Base-by-base conservation (phyloP, 768 basidiomycete species). In the Dioszegia aurantiaca region DNA sequence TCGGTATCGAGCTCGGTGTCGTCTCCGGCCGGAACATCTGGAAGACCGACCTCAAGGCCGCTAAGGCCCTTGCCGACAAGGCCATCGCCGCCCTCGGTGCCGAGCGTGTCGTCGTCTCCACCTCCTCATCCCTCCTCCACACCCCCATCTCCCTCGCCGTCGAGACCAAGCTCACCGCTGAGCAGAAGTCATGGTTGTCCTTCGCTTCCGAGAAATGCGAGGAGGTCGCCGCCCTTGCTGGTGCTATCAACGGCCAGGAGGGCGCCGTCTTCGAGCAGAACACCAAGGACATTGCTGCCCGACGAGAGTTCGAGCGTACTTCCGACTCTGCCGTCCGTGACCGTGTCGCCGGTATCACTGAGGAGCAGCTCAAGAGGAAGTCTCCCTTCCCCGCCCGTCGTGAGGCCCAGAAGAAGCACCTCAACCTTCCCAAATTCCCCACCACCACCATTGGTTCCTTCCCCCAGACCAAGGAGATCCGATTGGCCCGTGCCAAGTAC, bases 381-480 rank as follows among this genome's bases (percentile, higher is more conserved):
- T 90, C 83, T 76, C 84, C 86, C 65, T 99, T 98, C 84, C 80
- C 87, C 41, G 80, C 81, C 58, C 90, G 95, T 78, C 86, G 88
- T 78, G 87, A 87, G 66, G 82, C 88, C 52, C 95, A 99, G 80
- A 85, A 86, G 77, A 85, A 87, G 80, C 83, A 88, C 73, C 84
- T 95, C 76, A 82, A 87, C 64, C 84, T 99, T 24, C 95, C 95
- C 78, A 89, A 86, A 79, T 99, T 98, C 86, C 93, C 94, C 59
- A 95, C 94, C 55, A 97, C 94, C 56, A 95, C 94, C 64, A 97
- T 98, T 69, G 93, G 92, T 62, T 97, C 94, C 28, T 97, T 95
- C 90, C 94, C 93, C 68, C 95, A 99, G 87, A 99, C 95, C 74
- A 97, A 94, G 80, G 93, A 98, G 80, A 99, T 99, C 72, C 93